Evolutionary conservation across 2,329 filamentous ascomycete species (phyloP).

Genomic region (Cadophora sp.): DNA sequence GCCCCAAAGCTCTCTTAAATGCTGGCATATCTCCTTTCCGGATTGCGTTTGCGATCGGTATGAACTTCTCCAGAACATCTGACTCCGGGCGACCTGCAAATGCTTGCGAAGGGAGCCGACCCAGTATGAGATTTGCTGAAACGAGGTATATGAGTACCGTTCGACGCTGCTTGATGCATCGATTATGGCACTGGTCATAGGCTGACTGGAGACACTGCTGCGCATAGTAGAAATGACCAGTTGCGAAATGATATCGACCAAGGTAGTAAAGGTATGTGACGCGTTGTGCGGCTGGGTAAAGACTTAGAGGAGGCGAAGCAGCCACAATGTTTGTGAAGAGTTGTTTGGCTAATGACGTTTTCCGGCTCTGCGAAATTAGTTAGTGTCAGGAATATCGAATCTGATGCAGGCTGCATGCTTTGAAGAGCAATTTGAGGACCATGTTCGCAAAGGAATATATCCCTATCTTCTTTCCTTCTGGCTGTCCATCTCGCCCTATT

Average conservation of each 20-base stretch:
- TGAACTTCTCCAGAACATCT: conserved; percentile 69
- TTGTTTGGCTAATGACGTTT: conserved; percentile 82
- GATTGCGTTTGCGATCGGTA: conserved; percentile 76
- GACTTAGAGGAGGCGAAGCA: conserved; percentile 78
- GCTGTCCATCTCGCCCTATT: conserved; percentile 61
- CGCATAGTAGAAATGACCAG: conserved; percentile 81
- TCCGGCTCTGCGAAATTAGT: conserved; percentile 65
- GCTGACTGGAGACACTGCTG: conserved; percentile 78
- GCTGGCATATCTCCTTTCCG: conserved; percentile 74
- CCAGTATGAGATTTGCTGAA: conserved; percentile 81
- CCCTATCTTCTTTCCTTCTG: conserved; percentile 84
- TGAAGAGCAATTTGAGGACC: conserved; percentile 86
- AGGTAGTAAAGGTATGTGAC: conserved; percentile 96
- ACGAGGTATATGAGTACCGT: conserved; percentile 86
- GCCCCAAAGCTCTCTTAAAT: conserved; percentile 73
- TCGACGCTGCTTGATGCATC: conserved; percentile 77
- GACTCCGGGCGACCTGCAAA: conserved; percentile 74
- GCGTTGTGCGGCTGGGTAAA: conserved; percentile 85
- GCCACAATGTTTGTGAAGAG: conserved; percentile 89
- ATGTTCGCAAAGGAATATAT: conserved; percentile 94
- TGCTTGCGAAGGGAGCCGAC: conserved; percentile 74
- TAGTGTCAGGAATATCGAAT: conserved; percentile 13
- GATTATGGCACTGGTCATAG: conserved; percentile 77
- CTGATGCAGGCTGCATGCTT: conserved; percentile 55
- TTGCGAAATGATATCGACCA: conserved; percentile 86